Percentiles rank a stretch among this genome's conserved stretches.
Evolutionary conservation across 176 grass and related monocot genomes (phyloP).

Genomic region (Dactylis glomerata): DNA sequence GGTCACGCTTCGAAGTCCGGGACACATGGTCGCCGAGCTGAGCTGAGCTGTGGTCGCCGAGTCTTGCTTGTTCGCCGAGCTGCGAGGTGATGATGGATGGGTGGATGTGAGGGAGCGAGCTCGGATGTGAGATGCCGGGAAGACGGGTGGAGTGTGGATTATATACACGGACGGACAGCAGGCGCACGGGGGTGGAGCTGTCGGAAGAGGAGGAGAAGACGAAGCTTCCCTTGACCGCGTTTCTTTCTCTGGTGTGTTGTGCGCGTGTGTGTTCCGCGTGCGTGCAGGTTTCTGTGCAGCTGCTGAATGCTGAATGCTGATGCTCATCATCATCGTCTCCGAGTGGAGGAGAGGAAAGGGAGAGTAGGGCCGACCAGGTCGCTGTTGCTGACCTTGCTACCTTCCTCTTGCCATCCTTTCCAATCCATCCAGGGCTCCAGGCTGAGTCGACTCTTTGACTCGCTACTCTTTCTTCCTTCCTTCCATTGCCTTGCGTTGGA

Average conservation of each 20-base stretch:
- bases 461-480: neutral
- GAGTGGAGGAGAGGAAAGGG: neutral
- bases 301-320: neutral
- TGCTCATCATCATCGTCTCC: neutral
- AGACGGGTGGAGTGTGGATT: neutral
- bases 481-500: neutral
- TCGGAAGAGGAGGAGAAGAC: neutral
- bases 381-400: neutral
- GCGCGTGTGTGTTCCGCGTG: neutral
- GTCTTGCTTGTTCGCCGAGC: neutral
- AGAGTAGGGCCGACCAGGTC: neutral
- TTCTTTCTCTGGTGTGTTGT: neutral
- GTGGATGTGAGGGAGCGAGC: neutral
- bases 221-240: slow-evolving; percentile 4
- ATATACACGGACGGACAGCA: neutral
- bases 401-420: neutral
- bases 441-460: neutral
- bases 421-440: neutral
- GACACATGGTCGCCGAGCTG: neutral
- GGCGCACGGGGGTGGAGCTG: neutral
- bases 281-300: neutral
- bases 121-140: neutral
- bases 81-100: neutral
- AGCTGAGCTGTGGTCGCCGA: neutral
- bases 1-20: neutral